Evolutionary conservation across 805 yeast genomes (phyloP), one percentile per base, ranked within the genome.

Genomic region (Yarrowia sp.): DNA sequence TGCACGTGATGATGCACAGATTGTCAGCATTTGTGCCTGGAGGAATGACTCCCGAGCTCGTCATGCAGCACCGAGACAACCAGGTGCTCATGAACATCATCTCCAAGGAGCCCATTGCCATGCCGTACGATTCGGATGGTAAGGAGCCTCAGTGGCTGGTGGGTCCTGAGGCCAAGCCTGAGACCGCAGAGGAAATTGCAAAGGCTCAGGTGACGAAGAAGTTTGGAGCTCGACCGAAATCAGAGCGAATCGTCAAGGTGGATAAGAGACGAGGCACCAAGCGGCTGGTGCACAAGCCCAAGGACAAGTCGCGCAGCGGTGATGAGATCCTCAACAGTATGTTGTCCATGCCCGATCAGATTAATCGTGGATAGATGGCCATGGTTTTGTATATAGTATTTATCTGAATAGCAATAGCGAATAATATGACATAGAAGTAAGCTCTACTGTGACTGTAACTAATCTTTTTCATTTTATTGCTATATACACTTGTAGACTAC

Each of bases 11-110:
- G 43, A 58, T 58, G 64, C 64, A 44, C 11, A 5, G 64, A 17
- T 15, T 58, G 33, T 43, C 64, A 8, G 33, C 64, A 3, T 58
- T 58, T 43, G 64, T 58, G 17, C 51, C 51, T 33, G 50, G 51
- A 14, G 64, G 64, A 14, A 22, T 58, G 64, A 58, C 64, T 8
- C 64, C 64, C 22, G 61, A 58, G 35, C 35, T 58, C 10, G 33
- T 58, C 8, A 51, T 35, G 1, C 64, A 58, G 3, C 64, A 58
- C 8, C 22, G 51, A 9, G 33, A 41, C 51, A 39, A 39, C 47
- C 36, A 55, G 36, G 61, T 41, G 38, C 61, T 65, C 22, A 41
- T 53, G 42, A 63, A 65, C 44, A 65, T 65, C 38, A 45, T 65
- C 14, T 47, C 47, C 47, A 38, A 42, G 28, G 51, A 36, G 33